phyloP scores from a whole-genome alignment of 2,329 filamentous ascomycete genomes.

The Sclerotinia sclerotiorum region DNA sequence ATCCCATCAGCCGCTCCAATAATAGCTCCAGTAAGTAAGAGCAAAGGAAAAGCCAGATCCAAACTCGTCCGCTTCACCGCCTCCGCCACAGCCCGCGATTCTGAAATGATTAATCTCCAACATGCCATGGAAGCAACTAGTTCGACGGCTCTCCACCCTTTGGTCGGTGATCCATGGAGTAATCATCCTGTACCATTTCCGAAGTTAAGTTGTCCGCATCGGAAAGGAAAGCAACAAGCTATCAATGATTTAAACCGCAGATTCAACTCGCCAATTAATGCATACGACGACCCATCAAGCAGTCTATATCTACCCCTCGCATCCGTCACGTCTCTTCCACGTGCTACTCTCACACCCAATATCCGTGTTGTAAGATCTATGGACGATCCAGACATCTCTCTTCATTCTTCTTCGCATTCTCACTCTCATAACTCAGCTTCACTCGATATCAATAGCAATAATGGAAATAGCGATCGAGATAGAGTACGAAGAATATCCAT shows the following conservation, averaged over 20 bases:
- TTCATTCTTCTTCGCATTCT: neutral
- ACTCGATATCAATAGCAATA: neutral
- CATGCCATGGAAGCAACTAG: constrained; percentile 23
- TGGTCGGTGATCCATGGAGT: neutral
- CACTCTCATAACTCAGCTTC: neutral
- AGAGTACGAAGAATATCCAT: neutral
- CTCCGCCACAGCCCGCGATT: constrained; percentile 22
- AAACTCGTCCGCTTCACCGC: constrained; percentile 20
- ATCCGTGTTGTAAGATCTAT: neutral
- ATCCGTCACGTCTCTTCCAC: constrained; percentile 3
- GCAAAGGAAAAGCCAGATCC: constrained; percentile 5
- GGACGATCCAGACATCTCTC: neutral
- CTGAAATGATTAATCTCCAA: constrained; percentile 17
- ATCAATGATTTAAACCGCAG: neutral
- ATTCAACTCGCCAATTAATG: neutral
- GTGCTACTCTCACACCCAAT: neutral
- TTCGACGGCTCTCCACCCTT: constrained; percentile 17
- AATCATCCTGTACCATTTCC: neutral
- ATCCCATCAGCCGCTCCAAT: neutral
- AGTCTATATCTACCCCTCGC: constrained; percentile 10
- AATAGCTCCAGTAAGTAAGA: neutral
- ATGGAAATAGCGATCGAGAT: neutral
- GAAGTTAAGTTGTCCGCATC: constrained; percentile 13
- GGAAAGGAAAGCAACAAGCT: neutral
- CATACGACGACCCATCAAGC: neutral